Evolutionary conservation across 2,329 filamentous ascomycete species (phyloP), one percentile per base, ranked within the genome.

Genomic region (Rutstroemia sp.): DNA sequence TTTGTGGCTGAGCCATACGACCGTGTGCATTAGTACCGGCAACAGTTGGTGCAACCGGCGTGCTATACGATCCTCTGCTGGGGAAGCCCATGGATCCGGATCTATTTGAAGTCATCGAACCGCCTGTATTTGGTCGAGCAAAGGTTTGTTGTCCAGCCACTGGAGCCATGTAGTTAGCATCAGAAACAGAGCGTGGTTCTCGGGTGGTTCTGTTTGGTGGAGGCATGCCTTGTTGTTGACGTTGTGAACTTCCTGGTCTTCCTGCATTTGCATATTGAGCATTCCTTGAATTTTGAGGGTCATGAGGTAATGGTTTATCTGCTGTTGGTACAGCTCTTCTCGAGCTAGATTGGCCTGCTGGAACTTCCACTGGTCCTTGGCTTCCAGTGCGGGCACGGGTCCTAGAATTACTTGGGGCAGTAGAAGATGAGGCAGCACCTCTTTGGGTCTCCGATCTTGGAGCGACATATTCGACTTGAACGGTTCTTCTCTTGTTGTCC

Each of bases 381-480:
- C 75, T 79, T 55, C 80, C 78, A 23, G 78, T 74, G 59, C 80
- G 77, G 61, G 77, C 77, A 56, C 80, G 75, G 50, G 79, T 76
- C 67, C 77, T 74, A 56, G 79, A 64, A 21, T 56, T 58, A 50
- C 63, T 63, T 49, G 70, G 64, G 14, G 69, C 68, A 38, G 68
- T 60, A 4, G 71, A 34, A 9, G 53, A 44, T 21, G 55, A 61
- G 46, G 65, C 58, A 54, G 70, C 71, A 19, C 69, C 90, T 61
- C 92, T 83, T 60, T 86, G 81, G 0, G 92, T 96, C 68, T 92
- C 85, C 5, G 90, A 95, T 25, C 86, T 85, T 23, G 94, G 94
- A 19, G 92, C 88, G 56, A 97, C 94, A 71, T 99, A 99, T 75
- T 99, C 94, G 59, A 99, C 89, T 73, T 99, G 94, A 0, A 99